Evolutionary conservation across 2,329 filamentous ascomycete species (phyloP).

Genomic region (Trichoderma aggressivum): DNA sequence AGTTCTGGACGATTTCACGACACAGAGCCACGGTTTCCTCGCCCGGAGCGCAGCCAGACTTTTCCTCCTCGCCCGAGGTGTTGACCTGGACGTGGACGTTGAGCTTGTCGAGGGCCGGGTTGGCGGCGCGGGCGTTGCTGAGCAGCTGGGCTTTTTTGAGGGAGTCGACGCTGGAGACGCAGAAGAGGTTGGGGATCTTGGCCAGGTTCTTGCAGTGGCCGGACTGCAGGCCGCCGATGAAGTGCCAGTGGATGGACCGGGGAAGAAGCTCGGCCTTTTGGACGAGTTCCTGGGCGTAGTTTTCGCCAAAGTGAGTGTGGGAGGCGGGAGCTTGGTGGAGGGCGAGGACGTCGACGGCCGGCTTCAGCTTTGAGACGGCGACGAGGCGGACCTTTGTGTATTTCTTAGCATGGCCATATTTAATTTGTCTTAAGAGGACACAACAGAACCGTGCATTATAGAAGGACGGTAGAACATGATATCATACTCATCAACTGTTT

Average conservation of each 20-base stretch:
- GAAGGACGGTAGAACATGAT: not conserved
- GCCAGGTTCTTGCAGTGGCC: conserved; percentile 86
- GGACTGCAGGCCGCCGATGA: conserved; percentile 90
- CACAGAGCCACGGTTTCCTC: conserved; percentile 62
- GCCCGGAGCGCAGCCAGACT: conserved; percentile 75
- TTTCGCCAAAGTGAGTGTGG: conserved; percentile 88
- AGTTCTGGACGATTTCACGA: conserved; percentile 64
- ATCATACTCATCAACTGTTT: not conserved
- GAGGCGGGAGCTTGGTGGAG: conserved; percentile 61
- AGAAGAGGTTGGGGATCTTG: conserved; percentile 83
- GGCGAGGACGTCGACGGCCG: conserved; percentile 82
- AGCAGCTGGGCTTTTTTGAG: conserved; percentile 82
- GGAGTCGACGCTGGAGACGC: conserved; percentile 85
- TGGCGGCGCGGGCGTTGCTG: conserved; percentile 65
- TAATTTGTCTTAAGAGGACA: not conserved
- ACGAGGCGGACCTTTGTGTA: conserved; percentile 70
- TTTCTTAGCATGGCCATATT: not conserved
- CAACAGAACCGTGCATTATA: not conserved
- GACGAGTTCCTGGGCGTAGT: conserved; percentile 86
- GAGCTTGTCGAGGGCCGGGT: conserved; percentile 46
- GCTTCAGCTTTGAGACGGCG: conserved; percentile 95
- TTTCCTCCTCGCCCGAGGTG: conserved; percentile 82
- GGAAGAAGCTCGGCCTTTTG: conserved; percentile 84
- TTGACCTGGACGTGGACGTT: conserved; percentile 91
- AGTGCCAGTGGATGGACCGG: conserved; percentile 80